Evolutionary conservation across 1,284 basidiomycete genomes (phyloP), one percentile per base, ranked within the genome.

Genomic region (Mrakiaceae sp.): DNA sequence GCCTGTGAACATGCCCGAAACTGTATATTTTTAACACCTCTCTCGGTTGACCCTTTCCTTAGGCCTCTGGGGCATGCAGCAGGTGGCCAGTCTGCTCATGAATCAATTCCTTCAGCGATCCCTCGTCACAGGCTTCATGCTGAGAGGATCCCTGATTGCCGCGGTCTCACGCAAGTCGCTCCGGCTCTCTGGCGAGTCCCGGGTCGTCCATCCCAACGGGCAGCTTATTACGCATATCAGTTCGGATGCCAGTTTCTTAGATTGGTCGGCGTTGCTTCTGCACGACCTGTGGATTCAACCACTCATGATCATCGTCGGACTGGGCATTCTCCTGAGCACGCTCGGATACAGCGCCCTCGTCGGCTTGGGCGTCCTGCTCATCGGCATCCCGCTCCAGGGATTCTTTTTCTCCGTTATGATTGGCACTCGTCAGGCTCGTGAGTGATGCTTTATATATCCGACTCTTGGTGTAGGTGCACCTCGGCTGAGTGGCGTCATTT

Each of bases 341-440:
- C 50, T 66, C 49, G 65, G 65, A 3, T 62, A 62, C 10, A 60
- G 57, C 6, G 65, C 60, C 16, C 46, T 66, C 43, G 64, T 66
- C 27, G 64, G 60, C n/a, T 43, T 60, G 43, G 69, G 80, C 77
- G 79, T 85, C 48, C 75, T 87, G 16, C 53, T 85, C 7, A 67
- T 84, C n/a, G 80, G 81, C 2, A 81, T 86, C 64, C 87, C 87
- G 0, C 64, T 87, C 3, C 86, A 88, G 75, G 74, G 79, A 12
- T 68, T 83, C 52, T 80, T 86, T 39, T 85, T 90, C 69, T 75
- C 75, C 64, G 75, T 81, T 51, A 83, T 91, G 80, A 84, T 88
- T 70, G 73, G 67, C 3, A 81, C 85, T 68, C 82, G 86, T n/a
- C 78, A 78, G 66, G 83, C 83, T 5, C 59, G 59, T 60, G 12